Conservation (phyloP, 225 moss, liverwort and hornwort genomes). For the Rhytidiadelphus loreus region DNA sequence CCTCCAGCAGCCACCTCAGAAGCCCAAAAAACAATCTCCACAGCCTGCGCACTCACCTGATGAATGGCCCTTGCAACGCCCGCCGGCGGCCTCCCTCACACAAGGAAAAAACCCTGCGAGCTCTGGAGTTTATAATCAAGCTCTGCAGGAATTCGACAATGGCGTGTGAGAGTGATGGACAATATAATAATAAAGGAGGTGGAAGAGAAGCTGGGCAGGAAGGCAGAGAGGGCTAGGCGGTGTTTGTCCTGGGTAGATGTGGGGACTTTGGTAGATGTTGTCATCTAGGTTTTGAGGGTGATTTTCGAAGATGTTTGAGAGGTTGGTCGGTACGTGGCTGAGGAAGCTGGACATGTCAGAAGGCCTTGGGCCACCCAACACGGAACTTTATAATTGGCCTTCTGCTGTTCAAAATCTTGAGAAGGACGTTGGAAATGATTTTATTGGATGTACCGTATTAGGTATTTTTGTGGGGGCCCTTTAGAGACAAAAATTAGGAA, state of each 20-base stretch:
- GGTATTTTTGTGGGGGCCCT: not conserved
- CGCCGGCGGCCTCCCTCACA: not conserved
- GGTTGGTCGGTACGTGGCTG: constrained; percentile 7
- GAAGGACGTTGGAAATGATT: constrained; percentile 2
- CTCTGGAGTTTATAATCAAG: not conserved
- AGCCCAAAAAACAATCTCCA: not conserved
- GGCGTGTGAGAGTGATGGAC: not conserved
- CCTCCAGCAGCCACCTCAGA: not conserved
- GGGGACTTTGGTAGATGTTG: fast-evolving
- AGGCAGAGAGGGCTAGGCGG: not conserved
- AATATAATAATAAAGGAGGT: not conserved
- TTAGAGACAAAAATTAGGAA: not conserved
- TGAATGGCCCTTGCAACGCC: not conserved
- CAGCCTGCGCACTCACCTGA: not conserved
- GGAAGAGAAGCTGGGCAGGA: not conserved
- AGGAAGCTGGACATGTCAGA: not conserved
- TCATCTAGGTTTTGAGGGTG: not conserved
- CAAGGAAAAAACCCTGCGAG: not conserved
- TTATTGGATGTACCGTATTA: not conserved
- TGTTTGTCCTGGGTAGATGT: not conserved
- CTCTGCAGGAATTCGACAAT: not conserved
- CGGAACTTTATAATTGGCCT: not conserved
- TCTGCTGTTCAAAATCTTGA: not conserved
- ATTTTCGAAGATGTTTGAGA: not conserved
- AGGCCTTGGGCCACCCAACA: not conserved